A percentile compares a stretch with the other conserved stretches of the same genome.
Evolutionary conservation across 495 filamentous ascomycete genomes (phyloP).

Genomic region (Endocarpon pusillum): DNA sequence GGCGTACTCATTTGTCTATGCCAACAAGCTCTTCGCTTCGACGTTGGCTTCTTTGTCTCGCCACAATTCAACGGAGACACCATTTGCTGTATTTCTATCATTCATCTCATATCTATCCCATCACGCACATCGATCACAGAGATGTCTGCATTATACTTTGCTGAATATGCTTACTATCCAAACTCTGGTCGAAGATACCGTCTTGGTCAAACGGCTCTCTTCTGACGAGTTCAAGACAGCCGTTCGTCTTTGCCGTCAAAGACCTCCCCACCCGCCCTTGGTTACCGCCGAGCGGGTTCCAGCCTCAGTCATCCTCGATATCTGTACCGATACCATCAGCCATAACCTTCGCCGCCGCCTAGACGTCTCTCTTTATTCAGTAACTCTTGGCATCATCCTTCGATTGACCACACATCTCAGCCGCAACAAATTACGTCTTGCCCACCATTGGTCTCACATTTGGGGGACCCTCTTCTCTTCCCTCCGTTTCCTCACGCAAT

Average conservation of each 20-base stretch:
- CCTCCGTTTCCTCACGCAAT: constrained; percentile 79
- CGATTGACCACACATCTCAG: constrained; percentile 72
- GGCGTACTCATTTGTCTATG: constrained; percentile 82
- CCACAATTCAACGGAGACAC: constrained; percentile 50
- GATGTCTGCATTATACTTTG: constrained; percentile 64
- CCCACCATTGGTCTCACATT: constrained; percentile 90
- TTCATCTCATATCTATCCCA: constrained; percentile 84
- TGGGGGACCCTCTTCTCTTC: constrained; percentile 82
- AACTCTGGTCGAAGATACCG: constrained; percentile 73
- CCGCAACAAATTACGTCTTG: constrained; percentile 54
- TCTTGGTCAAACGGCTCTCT: constrained; percentile 71
- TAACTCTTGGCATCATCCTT: constrained; percentile 55
- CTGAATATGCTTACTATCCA: constrained; percentile 70
- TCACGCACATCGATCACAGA: constrained; percentile 70
- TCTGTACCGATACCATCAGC: constrained; percentile 76
- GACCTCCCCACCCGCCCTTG: constrained; percentile 71
- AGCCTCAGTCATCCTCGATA: constrained; percentile 62
- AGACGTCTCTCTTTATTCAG: constrained; percentile 65
- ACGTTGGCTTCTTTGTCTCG: constrained; percentile 52
- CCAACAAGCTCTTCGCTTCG: constrained; percentile 90
- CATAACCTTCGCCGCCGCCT: constrained; percentile 80
- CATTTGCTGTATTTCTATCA: constrained; percentile 71
- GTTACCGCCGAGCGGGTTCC: constrained; percentile 52
- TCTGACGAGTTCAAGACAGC: constrained; percentile 57
- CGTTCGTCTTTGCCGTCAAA: constrained; percentile 78